Conservation (phyloP, 257 asterid species). For the Thymus quinquecostatus region DNA sequence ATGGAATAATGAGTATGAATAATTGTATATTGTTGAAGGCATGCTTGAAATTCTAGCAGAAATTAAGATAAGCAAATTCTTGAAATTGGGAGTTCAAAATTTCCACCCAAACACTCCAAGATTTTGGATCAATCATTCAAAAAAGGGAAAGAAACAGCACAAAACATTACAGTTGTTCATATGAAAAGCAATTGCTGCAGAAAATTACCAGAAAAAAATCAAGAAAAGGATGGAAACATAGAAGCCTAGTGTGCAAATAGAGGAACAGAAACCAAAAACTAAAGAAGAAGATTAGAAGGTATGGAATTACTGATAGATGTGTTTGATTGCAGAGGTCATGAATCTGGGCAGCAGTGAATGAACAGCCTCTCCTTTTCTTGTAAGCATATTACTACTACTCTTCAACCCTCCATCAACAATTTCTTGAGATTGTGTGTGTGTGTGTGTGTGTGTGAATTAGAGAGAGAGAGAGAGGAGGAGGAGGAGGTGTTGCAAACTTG, state of each 20-base stretch:
- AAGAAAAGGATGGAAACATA: not conserved
- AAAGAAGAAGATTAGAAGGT: not conserved
- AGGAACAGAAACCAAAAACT: not conserved
- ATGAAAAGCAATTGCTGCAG: no score
- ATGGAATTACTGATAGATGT: slow-evolving; percentile 43
- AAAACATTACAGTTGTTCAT: no score
- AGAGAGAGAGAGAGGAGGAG: not conserved
- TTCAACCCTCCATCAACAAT: slow-evolving; percentile 20
- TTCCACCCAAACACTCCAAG: no score
- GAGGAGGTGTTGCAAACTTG: no score
- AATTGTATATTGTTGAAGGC: not conserved
- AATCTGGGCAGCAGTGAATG: slow-evolving; percentile 48
- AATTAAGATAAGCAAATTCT: no score
- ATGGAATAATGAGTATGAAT: not conserved
- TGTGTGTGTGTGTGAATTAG: no score
- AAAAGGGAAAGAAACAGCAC: no score
- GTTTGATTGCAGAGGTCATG: slow-evolving; percentile 46
- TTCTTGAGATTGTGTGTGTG: no score
- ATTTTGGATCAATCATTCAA: no score
- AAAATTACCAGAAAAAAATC: not conserved
- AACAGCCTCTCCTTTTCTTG: slow-evolving; percentile 31
- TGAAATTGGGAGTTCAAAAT: no score
- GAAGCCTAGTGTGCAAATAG: not conserved
- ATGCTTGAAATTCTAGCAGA: not conserved
- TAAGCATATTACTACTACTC: slow-evolving; percentile 5